Percentiles rank a stretch among this genome's conserved stretches.
Evolutionary conservation across 78 protist genomes (phyloP).

Genomic region (Dictyostelium intermedium): DNA sequence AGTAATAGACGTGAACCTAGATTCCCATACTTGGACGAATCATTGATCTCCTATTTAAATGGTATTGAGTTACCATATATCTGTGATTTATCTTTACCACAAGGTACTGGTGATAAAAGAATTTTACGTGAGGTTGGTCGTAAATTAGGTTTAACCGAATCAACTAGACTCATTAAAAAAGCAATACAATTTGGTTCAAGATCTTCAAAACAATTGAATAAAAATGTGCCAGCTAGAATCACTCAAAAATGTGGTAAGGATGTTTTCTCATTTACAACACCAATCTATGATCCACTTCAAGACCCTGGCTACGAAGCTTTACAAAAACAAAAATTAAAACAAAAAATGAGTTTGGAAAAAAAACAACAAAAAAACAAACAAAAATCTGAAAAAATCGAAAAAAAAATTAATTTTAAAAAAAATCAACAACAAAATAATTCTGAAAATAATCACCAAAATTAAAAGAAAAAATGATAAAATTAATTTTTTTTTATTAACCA

Average conservation of each 20-base stretch:
- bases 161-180: constrained; percentile 67
- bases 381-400: not conserved
- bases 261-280: constrained; percentile 21
- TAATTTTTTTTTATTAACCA: not conserved
- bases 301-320: constrained; percentile 13
- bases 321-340: constrained; percentile 15
- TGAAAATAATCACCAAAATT: not conserved
- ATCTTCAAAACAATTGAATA: constrained; percentile 55
- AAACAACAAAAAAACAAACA: constrained; percentile 13
- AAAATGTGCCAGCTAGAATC: constrained; percentile 39
- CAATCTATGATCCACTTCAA: constrained; percentile 38
- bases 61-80: constrained; percentile 34
- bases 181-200: constrained; percentile 91
- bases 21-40: constrained; percentile 90
- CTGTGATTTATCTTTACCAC: constrained; percentile 58
- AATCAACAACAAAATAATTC: not conserved
- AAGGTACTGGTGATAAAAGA: constrained; percentile 83
- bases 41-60: constrained; percentile 45
- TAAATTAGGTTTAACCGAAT: constrained; percentile 48
- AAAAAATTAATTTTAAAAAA: not conserved
- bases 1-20: constrained; percentile 90
- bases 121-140: constrained; percentile 45
- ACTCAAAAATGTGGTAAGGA: constrained; percentile 65
- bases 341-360: not conserved
- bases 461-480: not conserved